These are phyloP conservation scores for Platismatia glauca DNA, from an alignment of 495 filamentous ascomycete species.

Conservation along the genomic window DNA sequence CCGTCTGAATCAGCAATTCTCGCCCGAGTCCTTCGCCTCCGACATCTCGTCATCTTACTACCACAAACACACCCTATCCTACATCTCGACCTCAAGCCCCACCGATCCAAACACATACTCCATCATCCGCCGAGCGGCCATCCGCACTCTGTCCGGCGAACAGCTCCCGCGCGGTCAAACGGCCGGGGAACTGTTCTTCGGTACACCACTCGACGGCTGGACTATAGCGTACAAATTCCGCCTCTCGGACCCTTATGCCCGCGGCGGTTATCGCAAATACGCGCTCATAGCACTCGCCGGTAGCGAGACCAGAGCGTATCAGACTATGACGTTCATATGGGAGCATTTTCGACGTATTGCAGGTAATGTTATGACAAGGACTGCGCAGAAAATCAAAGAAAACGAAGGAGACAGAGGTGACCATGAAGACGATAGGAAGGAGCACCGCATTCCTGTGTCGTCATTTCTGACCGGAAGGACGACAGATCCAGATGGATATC, in stretches of 20 bases:
- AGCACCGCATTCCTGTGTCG: conserved; percentile 41
- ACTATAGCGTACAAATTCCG: conserved; percentile 91
- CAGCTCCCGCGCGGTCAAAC: conserved; percentile 67
- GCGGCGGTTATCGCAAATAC: conserved; percentile 77
- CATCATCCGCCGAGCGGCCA: conserved; percentile 71
- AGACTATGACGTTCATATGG: conserved; percentile 65
- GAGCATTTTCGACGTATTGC: conserved; percentile 70
- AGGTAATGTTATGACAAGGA: conserved; percentile 58
- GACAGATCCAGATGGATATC: conserved; percentile 49
- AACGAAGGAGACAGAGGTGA: conserved; percentile 1
- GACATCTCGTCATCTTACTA: conserved; percentile 38
- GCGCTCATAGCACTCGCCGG: conserved; percentile 72
- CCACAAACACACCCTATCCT: conserved; percentile 78
- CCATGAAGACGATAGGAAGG: background rate
- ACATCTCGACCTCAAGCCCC: conserved; percentile 76
- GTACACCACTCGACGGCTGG: conserved; percentile 71
- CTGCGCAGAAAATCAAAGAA: conserved; percentile 30
- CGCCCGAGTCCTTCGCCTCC: conserved; percentile 30
- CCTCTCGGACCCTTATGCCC: conserved; percentile 77
- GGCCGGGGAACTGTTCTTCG: conserved; percentile 77
- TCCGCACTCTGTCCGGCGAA: conserved; percentile 81
- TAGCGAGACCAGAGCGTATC: conserved; percentile 64
- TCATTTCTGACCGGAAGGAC: conserved; percentile 56
- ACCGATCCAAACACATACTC: conserved; percentile 69
- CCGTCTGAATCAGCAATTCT: conserved; percentile 24